These are phyloP conservation scores for Aeschynomene evenia DNA, from an alignment of 306 rosid genomes.

Conservation along the genomic window DNA sequence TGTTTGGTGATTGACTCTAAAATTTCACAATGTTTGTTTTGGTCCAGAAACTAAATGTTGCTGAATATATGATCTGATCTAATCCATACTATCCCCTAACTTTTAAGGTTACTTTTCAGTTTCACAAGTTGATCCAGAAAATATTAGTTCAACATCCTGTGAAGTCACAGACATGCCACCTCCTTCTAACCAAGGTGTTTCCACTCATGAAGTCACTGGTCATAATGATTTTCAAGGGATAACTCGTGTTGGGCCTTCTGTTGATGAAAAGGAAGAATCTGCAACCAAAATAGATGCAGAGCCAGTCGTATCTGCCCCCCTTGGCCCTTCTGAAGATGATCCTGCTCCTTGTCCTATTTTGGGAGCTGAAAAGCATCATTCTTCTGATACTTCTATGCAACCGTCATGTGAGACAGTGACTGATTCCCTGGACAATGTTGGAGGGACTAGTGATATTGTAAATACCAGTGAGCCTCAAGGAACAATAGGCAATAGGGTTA, in stretches of 20 bases:
- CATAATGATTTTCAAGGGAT: conserved; percentile 39
- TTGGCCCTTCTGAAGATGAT: conserved; percentile 46
- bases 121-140: conserved; percentile 41
- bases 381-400: conserved; percentile 40
- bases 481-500: conserved; percentile 32
- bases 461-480: conserved; percentile 35
- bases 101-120: conserved; percentile 40
- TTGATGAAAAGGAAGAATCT: conserved; percentile 43
- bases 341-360: conserved; percentile 38
- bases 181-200: conserved; percentile 41
- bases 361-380: conserved; percentile 41
- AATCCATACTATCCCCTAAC: conserved; percentile 2
- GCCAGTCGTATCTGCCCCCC: conserved; percentile 35
- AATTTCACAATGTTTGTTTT: background rate
- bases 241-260: conserved; percentile 30
- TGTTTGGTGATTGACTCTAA: conserved; percentile 17
- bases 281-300: conserved; percentile 32
- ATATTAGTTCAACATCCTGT: conserved; percentile 31
- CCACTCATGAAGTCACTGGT: conserved; percentile 33
- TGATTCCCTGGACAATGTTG: conserved; percentile 31
- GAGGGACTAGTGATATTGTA: conserved; percentile 33
- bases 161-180: conserved; percentile 36
- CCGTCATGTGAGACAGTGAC: conserved; percentile 25
- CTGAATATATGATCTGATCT: conserved; percentile 1
- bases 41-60: conserved; percentile 10